phyloP scores from a whole-genome alignment of 2,329 filamentous ascomycete species.

The Periconia sp. region DNA sequence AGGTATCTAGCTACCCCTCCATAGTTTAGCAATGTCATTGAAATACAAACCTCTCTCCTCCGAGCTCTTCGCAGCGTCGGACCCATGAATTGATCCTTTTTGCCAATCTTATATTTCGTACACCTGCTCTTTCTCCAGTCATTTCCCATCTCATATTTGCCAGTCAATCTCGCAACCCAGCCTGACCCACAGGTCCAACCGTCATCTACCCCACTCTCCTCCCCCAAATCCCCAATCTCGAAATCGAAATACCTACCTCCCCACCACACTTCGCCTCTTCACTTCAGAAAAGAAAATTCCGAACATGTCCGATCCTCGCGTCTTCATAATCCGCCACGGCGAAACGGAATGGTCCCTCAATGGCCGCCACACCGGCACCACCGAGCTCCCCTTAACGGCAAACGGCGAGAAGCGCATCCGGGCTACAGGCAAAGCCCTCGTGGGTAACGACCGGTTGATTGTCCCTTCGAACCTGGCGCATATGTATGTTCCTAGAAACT shows the following conservation, averaged over 20 bases:
- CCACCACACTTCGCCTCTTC: background rate
- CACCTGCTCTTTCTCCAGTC: background rate
- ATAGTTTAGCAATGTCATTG: background rate
- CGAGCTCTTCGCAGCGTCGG: background rate
- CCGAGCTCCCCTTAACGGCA: constrained; percentile 82
- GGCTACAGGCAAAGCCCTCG: constrained; percentile 76
- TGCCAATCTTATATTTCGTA: constrained; percentile 1
- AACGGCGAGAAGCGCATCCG: constrained; percentile 64
- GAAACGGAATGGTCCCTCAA: constrained; percentile 95
- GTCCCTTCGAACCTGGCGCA: constrained; percentile 79
- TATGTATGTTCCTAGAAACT: constrained; percentile 69
- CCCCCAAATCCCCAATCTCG: background rate
- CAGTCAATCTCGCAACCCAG: too few species aligned
- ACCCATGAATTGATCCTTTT: background rate
- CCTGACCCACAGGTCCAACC: background rate
- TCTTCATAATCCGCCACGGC: constrained; percentile 72
- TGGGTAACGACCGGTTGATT: constrained; percentile 82
- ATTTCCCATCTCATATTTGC: background rate
- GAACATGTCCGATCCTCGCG: constrained; percentile 49
- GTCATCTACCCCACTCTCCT: background rate
- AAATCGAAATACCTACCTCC: background rate
- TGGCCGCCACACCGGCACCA: constrained; percentile 73
- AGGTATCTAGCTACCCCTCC: constrained; percentile 22
- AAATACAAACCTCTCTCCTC: too few species aligned
- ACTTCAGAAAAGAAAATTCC: background rate